A percentile compares a stretch with the other conserved stretches of the same genome.
Evolutionary conservation across 2,329 filamentous ascomycete species (phyloP).

Genomic region (Stachybotrys elegans): DNA sequence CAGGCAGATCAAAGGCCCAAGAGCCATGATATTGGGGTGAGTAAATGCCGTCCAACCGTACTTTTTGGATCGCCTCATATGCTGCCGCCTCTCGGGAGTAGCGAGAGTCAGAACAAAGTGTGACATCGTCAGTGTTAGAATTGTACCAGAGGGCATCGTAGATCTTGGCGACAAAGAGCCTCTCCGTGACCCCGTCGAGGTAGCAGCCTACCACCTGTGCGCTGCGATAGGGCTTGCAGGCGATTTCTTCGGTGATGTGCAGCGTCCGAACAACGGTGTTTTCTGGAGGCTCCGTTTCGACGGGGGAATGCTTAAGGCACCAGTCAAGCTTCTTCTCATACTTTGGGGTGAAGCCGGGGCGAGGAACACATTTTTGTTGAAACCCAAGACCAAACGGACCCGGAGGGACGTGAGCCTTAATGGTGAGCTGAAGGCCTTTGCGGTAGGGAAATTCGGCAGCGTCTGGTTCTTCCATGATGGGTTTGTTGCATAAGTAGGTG

Average conservation of each 20-base stretch:
- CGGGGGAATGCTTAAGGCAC: slow-evolving; percentile 1
- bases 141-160: neutral
- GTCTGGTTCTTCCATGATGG: too few relatives aligned
- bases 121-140: neutral
- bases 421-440: too few relatives aligned
- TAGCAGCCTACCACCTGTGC: neutral
- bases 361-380: neutral
- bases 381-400: neutral
- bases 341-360: neutral
- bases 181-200: neutral
- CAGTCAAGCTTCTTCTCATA: neutral
- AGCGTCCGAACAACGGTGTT: neutral
- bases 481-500: too few relatives aligned
- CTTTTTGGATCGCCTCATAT: neutral
- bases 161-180: neutral
- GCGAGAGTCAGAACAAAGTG: neutral
- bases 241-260: neutral
- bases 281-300: neutral
- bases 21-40: neutral
- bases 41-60: neutral
- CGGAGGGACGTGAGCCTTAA: neutral
- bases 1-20: neutral
- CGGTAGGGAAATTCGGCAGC: neutral
- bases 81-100: neutral
- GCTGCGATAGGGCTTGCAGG: neutral